Evolutionary conservation across 2,329 filamentous ascomycete genomes (phyloP).

Genomic region (Pseudogymnoascus sp.): DNA sequence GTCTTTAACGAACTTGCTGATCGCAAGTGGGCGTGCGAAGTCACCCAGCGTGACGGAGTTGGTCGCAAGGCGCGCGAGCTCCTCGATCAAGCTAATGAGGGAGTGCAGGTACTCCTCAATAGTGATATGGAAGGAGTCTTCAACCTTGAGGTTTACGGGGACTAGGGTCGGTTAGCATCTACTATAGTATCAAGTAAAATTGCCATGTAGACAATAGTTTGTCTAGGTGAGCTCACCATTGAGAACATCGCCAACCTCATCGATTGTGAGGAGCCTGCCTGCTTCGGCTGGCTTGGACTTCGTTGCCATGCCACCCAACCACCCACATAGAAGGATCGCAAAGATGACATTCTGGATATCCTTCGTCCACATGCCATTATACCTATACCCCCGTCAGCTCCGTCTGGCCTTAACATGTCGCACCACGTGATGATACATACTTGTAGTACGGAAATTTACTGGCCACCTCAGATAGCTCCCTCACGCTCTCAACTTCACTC

Average conservation of each 20-base stretch:
- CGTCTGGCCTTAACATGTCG: neutral
- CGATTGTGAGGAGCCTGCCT: conserved; percentile 72
- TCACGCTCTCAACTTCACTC: conserved; percentile 63
- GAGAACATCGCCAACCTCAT: conserved; percentile 74
- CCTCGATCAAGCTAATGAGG: conserved; percentile 79
- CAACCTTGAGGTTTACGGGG: conserved; percentile 82
- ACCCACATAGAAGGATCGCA: conserved; percentile 53
- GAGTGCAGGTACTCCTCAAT: conserved; percentile 95
- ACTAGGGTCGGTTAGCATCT: conserved; percentile 42
- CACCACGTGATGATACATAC: conserved; percentile 35
- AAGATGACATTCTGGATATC: conserved; percentile 71
- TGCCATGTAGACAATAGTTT: neutral
- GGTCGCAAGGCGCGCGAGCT: conserved; percentile 81
- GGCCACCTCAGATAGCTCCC: conserved; percentile 62
- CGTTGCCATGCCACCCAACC: conserved; percentile 66
- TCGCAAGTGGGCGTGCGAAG: conserved; percentile 74
- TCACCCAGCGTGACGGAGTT: conserved; percentile 92
- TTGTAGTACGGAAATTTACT: conserved; percentile 95
- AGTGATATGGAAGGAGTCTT: conserved; percentile 86
- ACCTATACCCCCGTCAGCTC: conserved; percentile 35
- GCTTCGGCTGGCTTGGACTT: conserved; percentile 45
- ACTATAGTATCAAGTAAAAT: neutral
- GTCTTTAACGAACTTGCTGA: conserved; percentile 89
- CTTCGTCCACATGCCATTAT: conserved; percentile 79
- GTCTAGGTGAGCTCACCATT: conserved; percentile 44